A percentile compares a stretch with the other conserved stretches of the same genome.
Conservation (phyloP, 208 protist genomes). For the Trichomonas vaginalis region DNA sequence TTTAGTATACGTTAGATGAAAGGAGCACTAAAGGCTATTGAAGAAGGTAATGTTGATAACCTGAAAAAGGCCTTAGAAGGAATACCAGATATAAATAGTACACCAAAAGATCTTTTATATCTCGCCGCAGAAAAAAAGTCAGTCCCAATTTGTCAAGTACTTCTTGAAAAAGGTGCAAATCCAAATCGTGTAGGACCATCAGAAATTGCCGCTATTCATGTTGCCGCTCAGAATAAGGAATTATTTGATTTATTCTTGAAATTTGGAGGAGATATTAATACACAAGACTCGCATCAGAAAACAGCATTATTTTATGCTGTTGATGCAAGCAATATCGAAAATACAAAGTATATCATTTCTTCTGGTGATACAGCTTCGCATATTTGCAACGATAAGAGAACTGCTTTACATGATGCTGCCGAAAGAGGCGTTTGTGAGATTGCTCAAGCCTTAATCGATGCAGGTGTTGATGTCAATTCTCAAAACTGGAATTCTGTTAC, state of each 20-base stretch:
- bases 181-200: not conserved
- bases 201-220: not conserved
- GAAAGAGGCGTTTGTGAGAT: not conserved
- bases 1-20: not conserved
- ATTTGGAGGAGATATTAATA: not conserved
- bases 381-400: conserved; percentile 15
- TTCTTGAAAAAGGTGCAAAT: conserved; percentile 4
- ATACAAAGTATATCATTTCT: not conserved
- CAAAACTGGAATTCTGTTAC: not conserved
- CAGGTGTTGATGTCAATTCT: not conserved
- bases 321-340: not conserved
- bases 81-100: not conserved
- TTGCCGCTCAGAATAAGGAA: not conserved
- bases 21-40: not conserved
- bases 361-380: not conserved
- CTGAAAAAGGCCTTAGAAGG: not conserved
- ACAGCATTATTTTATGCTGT: conserved; percentile 12
- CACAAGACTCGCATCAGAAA: not conserved
- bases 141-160: not conserved
- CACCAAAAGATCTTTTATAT: not conserved
- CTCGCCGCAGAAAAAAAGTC: not conserved
- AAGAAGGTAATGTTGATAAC: not conserved
- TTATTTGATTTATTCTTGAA: not conserved
- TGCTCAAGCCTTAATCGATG: not conserved
- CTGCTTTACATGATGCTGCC: not conserved